Evolutionary conservation across 1,284 basidiomycete species (phyloP).

Genomic region (Agaricales sp.): DNA sequence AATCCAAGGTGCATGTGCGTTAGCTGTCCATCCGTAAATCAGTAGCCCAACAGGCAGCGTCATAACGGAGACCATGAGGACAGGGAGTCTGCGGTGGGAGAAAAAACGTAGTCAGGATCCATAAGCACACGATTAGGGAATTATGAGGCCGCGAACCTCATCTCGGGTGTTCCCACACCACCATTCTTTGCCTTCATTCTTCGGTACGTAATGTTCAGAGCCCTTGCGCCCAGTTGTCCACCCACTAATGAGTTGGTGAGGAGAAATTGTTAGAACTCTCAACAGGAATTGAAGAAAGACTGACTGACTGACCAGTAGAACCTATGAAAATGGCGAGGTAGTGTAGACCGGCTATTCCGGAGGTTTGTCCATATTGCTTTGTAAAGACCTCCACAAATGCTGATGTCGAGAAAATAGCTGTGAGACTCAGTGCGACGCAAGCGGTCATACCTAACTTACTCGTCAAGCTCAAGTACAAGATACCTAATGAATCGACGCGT

Average conservation of each 20-base stretch:
- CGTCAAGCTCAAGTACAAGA: slow-evolving; percentile 31
- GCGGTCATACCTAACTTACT: slow-evolving; percentile 13
- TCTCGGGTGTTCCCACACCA: slow-evolving; percentile 29
- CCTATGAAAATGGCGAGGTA: slow-evolving; percentile 29
- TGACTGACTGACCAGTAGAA: slow-evolving; percentile 16
- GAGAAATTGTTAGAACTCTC: neutral
- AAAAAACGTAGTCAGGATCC: neutral
- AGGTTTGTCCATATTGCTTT: slow-evolving; percentile 26
- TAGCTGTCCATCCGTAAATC: slow-evolving; percentile 51
- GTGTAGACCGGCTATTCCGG: slow-evolving; percentile 49
- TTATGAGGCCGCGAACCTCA: slow-evolving; percentile 16
- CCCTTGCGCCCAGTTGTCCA: slow-evolving; percentile 27
- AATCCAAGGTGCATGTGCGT: slow-evolving; percentile 46
- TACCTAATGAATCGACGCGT: too few species aligned
- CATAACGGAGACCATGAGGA: slow-evolving; percentile 22
- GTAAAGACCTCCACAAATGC: slow-evolving; percentile 27
- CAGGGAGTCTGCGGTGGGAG: slow-evolving; percentile 14
- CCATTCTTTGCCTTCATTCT: slow-evolving; percentile 24
- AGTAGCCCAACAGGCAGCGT: slow-evolving; percentile 44
- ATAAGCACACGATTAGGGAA: neutral
- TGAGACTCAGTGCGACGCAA: neutral
- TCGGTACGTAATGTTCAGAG: slow-evolving; percentile 29
- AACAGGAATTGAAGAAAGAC: slow-evolving; percentile 21
- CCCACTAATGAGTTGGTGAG: slow-evolving; percentile 14
- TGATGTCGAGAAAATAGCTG: slow-evolving; percentile 6